Conservation (phyloP, 2,329 filamentous ascomycete genomes). For the Neoscytalidium dimidiatum region DNA sequence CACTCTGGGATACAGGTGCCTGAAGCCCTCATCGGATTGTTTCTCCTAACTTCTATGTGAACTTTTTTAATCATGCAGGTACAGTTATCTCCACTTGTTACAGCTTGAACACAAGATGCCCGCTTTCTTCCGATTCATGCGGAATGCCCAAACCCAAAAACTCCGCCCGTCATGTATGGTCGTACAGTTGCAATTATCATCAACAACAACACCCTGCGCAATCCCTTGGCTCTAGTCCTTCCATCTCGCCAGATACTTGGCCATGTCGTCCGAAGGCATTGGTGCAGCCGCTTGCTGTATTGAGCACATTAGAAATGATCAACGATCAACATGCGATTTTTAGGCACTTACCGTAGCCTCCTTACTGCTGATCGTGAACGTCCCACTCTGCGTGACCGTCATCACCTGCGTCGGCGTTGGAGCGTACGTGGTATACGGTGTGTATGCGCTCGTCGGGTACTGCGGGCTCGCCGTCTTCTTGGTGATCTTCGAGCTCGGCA, state of each 20-base stretch:
- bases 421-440: conserved; percentile 45
- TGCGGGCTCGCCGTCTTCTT: conserved; percentile 51
- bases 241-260: conserved; percentile 60
- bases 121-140: not conserved
- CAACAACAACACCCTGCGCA: not conserved
- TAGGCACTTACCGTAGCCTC: conserved; percentile 57
- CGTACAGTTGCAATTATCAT: not conserved
- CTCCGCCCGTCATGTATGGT: not conserved
- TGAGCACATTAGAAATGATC: not conserved
- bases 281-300: conserved; percentile 46
- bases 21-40: not conserved
- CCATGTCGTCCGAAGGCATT: conserved; percentile 56
- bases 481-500: conserved; percentile 62
- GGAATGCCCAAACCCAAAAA: not conserved
- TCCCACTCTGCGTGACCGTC: conserved; percentile 55
- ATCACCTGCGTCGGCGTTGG: conserved; percentile 44
- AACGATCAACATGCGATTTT: not conserved
- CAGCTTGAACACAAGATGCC: not conserved
- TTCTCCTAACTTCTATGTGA: not conserved
- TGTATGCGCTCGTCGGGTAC: conserved; percentile 59
- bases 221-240: conserved; percentile 49
- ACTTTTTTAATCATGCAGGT: not conserved
- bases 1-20: not conserved
- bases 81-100: not conserved
- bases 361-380: conserved; percentile 52